These are phyloP conservation scores for Myriangium duriaei DNA, from an alignment of 2,329 filamentous ascomycete species.

Conservation along the genomic window DNA sequence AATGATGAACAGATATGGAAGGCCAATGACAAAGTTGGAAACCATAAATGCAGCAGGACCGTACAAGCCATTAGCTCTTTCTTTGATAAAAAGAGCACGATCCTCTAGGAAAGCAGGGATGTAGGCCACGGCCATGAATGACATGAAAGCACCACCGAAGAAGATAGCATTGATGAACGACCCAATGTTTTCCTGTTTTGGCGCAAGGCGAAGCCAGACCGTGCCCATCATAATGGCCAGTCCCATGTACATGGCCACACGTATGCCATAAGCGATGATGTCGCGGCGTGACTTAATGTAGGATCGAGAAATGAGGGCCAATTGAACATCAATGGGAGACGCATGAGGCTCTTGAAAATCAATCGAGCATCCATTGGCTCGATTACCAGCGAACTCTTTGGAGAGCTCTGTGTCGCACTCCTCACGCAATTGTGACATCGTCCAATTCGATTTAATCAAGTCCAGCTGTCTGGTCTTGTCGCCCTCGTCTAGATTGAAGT, in stretches of 20 bases:
- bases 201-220: constrained; percentile 62
- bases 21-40: constrained; percentile 67
- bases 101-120: constrained; percentile 74
- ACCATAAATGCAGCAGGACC: constrained; percentile 57
- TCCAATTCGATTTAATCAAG: constrained; percentile 16
- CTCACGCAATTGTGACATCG: not conserved
- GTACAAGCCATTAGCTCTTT: constrained; percentile 68
- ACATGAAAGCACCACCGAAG: constrained; percentile 37
- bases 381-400: constrained; percentile 17
- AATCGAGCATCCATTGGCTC: constrained; percentile 20
- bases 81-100: constrained; percentile 55
- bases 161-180: constrained; percentile 66
- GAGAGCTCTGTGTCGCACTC: not conserved
- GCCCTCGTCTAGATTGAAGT: constrained; percentile 45
- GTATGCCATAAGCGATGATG: constrained; percentile 66
- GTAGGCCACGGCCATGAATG: constrained; percentile 54
- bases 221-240: constrained; percentile 78
- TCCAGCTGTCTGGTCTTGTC: constrained; percentile 14
- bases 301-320: constrained; percentile 60
- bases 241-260: constrained; percentile 61
- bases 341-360: constrained; percentile 26
- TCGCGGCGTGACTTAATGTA: constrained; percentile 74
- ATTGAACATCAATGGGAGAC: constrained; percentile 37
- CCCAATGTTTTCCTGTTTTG: constrained; percentile 58
- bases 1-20: constrained; percentile 66